A percentile compares a stretch with the other conserved stretches of the same genome.
These are phyloP conservation scores for Flammula alnicola DNA, from an alignment of 1,284 basidiomycete species.

Conservation along the genomic window DNA sequence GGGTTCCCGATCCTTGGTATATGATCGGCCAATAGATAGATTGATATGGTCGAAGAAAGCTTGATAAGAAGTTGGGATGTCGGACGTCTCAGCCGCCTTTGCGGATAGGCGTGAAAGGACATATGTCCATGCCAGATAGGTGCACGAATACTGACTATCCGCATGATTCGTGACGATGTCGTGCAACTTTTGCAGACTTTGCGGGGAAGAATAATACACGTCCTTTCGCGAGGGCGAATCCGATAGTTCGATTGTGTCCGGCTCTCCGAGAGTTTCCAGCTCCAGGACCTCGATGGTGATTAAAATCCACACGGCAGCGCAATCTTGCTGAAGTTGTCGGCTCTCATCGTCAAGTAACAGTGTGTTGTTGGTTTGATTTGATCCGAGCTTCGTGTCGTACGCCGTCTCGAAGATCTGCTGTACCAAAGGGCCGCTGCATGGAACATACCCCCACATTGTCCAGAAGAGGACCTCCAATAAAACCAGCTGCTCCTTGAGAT, in stretches of 20 bases:
- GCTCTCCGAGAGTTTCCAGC: constrained; percentile 73
- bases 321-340: constrained; percentile 65
- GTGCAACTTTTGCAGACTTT: constrained; percentile 63
- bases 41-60: constrained; percentile 60
- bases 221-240: constrained; percentile 48
- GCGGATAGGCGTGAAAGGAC: constrained; percentile 66
- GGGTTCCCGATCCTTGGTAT: constrained; percentile 60
- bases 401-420: constrained; percentile 66
- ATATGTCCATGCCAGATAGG: constrained; percentile 81
- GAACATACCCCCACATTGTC: constrained; percentile 79
- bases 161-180: constrained; percentile 61
- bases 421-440: constrained; percentile 67
- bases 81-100: constrained; percentile 47
- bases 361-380: constrained; percentile 65
- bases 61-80: constrained; percentile 57
- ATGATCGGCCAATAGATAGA: constrained; percentile 44
- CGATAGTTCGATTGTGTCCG: constrained; percentile 55
- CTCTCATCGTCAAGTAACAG: constrained; percentile 80
- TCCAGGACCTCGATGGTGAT: constrained; percentile 82
- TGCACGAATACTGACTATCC: constrained; percentile 66
- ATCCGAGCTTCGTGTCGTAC: constrained; percentile 70
- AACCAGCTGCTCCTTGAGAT: constrained; percentile 77
- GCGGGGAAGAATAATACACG: constrained; percentile 63
- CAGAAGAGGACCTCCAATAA: constrained; percentile 86
- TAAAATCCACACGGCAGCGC: constrained; percentile 75